Evolutionary conservation across 352 stramenopile genomes (phyloP), one percentile per base, ranked within the genome.

Genomic region (Phytophthora foliorum): DNA sequence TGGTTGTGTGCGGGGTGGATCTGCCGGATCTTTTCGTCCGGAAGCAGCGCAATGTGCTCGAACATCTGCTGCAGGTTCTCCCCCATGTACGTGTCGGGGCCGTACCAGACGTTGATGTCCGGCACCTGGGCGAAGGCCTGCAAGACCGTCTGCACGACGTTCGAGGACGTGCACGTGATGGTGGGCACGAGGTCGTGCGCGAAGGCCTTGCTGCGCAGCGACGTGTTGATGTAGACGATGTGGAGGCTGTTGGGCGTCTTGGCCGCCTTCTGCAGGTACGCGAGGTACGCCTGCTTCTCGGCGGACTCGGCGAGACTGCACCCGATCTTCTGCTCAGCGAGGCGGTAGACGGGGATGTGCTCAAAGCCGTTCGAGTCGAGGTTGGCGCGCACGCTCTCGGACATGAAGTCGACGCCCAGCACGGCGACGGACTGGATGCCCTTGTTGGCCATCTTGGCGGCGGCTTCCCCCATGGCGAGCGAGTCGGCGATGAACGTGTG

Each of bases 171-270:
- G 77, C 97, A 99, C 31, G 97, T 99, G 63, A 99, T 99, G 6
- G 97, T 99, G 6, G 97, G 97, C 29, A 99, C 89, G 32, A 98
- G 86, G 39, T 94, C 91, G 48, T 95, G 91, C n/a, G 87, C 87
- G 21, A 97, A 89, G 14, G 97, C 97, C 80, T 99, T 99, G 72
- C 95, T 99, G 54, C 98, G 92, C 54, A 99, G 83, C 48, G 91
- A 98, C 24, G 97, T 99, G 81, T 99, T 99, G 75, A 99, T 99
- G 86, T 99, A 99, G 56, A 99, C 92, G 14, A 99, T 95, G 78
- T 99, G 97, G 27, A 99, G 74, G n/a, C 91, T 92, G 69, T 92
- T 93, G 42, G 89, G 82, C 21, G 80, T 97, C 74, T 97, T 88
- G 9, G 89, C 77, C 6, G 90, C 90, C 74, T 97, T 97, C 62